Evolutionary conservation across 164 flowering plant genomes (phyloP).

Genomic region (Aristolochia fimbriata): DNA sequence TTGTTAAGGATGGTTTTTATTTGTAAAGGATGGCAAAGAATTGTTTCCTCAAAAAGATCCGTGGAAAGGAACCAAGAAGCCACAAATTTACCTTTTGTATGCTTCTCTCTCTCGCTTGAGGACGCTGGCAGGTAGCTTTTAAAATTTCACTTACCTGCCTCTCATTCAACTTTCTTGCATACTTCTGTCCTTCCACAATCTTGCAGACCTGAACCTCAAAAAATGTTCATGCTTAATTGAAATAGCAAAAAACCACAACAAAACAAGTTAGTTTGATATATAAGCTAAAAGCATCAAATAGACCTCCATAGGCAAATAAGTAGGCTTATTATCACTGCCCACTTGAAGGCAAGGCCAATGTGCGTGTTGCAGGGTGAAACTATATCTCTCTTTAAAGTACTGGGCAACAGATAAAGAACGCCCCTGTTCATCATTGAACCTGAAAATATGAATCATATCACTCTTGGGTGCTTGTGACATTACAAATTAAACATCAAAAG

Average conservation of each 20-base stretch:
- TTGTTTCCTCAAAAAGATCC: not conserved
- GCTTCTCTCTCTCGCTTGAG: constrained; percentile 22
- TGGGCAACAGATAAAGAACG: constrained; percentile 9
- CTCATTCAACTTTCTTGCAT: constrained; percentile 50
- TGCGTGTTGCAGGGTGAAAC: constrained; percentile 1
- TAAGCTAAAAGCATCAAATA: not conserved
- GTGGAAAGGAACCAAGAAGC: not conserved
- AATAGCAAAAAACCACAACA: not conserved
- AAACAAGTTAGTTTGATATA: not conserved
- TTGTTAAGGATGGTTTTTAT: no score
- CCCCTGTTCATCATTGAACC: constrained; percentile 14
- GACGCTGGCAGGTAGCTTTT: constrained; percentile 64
- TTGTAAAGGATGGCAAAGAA: not conserved
- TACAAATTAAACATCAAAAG: not conserved
- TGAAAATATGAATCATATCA: not conserved
- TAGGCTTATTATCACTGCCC: constrained; percentile 23
- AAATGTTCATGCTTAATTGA: not conserved
- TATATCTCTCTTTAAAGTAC: constrained; percentile 20
- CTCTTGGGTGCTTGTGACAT: not conserved
- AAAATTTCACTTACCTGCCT: constrained; percentile 49
- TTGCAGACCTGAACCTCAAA: constrained; percentile 31
- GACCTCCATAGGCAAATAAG: constrained; percentile 28
- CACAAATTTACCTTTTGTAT: constrained; percentile 25
- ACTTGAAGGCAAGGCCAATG: constrained; percentile 24
- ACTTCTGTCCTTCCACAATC: constrained; percentile 56